These are phyloP conservation scores for Claviceps sp. DNA, from an alignment of 2,329 filamentous ascomycete species.

Conservation along the genomic window DNA sequence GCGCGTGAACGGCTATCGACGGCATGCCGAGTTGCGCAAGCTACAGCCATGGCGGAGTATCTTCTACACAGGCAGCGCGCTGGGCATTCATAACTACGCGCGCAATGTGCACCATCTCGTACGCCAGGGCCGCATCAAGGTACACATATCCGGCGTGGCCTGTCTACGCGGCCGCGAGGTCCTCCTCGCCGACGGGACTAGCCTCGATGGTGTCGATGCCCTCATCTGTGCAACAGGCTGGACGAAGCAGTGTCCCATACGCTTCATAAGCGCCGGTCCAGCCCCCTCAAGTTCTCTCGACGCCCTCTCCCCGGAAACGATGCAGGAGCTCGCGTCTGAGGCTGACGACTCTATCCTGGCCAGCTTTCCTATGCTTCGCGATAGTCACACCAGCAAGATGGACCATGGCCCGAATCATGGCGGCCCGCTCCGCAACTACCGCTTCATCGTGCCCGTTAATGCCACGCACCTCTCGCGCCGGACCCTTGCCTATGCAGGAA, in stretches of 20 bases:
- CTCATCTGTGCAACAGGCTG: slow-evolving; percentile 41
- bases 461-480: not conserved
- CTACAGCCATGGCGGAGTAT: not conserved
- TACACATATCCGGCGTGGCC: slow-evolving; percentile 34
- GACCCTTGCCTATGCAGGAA: not conserved
- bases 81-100: not conserved
- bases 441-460: slow-evolving; percentile 1
- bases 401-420: not conserved
- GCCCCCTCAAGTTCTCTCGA: not conserved
- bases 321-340: not conserved
- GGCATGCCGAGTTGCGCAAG: slow-evolving; percentile 20
- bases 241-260: slow-evolving; percentile 30
- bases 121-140: slow-evolving; percentile 29
- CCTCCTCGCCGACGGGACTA: slow-evolving; percentile 26
- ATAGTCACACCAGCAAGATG: not conserved
- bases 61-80: not conserved
- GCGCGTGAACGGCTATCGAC: slow-evolving; percentile 30
- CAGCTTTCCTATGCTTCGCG: not conserved
- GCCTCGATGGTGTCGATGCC: slow-evolving; percentile 27
- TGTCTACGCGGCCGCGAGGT: slow-evolving; percentile 25
- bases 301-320: not conserved
- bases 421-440: not conserved
- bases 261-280: slow-evolving; percentile 18
- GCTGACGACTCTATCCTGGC: slow-evolving; percentile 1
- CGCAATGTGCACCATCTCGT: slow-evolving; percentile 43